These are phyloP conservation scores for Rhodosporidiobolus odoratus DNA, from an alignment of 768 basidiomycete species.

Conservation along the genomic window DNA sequence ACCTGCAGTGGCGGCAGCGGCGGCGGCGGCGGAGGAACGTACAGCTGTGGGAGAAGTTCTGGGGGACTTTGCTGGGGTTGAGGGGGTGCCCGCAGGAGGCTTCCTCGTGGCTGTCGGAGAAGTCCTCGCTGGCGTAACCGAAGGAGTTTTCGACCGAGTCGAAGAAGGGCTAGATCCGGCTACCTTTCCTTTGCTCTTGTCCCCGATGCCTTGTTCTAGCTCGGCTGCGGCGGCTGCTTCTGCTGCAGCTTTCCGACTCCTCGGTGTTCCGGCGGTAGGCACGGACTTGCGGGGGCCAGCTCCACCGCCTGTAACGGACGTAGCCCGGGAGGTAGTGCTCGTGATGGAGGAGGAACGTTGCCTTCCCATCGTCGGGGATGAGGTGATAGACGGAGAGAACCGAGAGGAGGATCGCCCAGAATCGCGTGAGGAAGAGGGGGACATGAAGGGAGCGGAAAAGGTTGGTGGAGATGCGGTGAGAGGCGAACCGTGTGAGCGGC, in stretches of 20 bases:
- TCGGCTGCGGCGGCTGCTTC: neutral
- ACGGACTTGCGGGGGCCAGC: neutral
- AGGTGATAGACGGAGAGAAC: neutral
- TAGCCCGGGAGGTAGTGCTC: neutral
- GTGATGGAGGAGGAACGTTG: neutral
- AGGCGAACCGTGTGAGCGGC: neutral
- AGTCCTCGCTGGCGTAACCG: neutral
- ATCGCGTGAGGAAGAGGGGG: constrained; percentile 8
- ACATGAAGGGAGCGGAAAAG: constrained; percentile 6
- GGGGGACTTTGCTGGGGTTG: neutral
- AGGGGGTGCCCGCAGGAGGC: neutral
- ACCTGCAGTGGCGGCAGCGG: neutral
- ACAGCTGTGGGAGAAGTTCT: neutral
- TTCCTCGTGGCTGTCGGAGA: neutral
- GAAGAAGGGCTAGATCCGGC: neutral
- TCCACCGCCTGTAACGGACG: neutral
- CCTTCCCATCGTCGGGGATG: neutral
- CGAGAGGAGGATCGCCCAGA: neutral
- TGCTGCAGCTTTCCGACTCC: constrained; percentile 3
- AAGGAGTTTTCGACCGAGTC: neutral
- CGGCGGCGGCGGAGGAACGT: neutral
- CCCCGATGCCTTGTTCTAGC: neutral
- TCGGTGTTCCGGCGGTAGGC: neutral
- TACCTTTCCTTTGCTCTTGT: neutral
- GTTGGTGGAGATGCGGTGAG: neutral